phyloP scores from a whole-genome alignment of 306 rosid species.

The Betula pendula region DNA sequence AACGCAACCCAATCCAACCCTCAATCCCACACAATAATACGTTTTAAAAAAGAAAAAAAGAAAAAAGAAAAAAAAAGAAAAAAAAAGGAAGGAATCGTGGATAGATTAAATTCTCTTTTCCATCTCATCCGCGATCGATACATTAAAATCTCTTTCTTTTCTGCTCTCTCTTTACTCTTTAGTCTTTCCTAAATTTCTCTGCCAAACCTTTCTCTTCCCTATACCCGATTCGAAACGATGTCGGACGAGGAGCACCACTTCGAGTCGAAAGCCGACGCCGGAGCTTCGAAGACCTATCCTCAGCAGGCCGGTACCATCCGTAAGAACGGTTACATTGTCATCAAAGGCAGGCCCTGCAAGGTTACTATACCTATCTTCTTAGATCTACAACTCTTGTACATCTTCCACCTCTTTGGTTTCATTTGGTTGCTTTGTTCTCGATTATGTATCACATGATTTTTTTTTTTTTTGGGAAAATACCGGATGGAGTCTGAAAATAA shows the following conservation, averaged over 20 bases:
- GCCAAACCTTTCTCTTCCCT: not conserved
- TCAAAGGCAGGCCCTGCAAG: conserved; percentile 94
- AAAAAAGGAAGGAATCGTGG: no score
- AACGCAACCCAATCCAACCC: no score
- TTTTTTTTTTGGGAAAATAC: not conserved
- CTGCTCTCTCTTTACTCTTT: not conserved
- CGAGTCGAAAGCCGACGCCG: conserved; percentile 96
- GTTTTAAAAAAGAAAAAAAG: no score
- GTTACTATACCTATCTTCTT: conserved; percentile 24
- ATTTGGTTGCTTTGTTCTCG: not conserved
- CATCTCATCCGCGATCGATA: no score
- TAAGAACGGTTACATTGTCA: conserved; percentile 90
- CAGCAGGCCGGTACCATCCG: conserved; percentile 99
- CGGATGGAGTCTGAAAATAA: not conserved
- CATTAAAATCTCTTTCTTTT: not conserved
- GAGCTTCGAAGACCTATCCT: conserved; percentile 93
- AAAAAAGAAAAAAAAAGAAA: no score
- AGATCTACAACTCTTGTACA: not conserved
- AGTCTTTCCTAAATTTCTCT: not conserved
- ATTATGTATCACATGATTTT: not conserved
- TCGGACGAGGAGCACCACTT: conserved; percentile 99
- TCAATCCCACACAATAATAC: no score
- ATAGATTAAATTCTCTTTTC: no score
- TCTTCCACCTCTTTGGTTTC: not conserved
- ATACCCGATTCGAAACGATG: conserved; percentile 37